Conservation (phyloP, 2,329 filamentous ascomycete genomes). For the Hortaea sp. region DNA sequence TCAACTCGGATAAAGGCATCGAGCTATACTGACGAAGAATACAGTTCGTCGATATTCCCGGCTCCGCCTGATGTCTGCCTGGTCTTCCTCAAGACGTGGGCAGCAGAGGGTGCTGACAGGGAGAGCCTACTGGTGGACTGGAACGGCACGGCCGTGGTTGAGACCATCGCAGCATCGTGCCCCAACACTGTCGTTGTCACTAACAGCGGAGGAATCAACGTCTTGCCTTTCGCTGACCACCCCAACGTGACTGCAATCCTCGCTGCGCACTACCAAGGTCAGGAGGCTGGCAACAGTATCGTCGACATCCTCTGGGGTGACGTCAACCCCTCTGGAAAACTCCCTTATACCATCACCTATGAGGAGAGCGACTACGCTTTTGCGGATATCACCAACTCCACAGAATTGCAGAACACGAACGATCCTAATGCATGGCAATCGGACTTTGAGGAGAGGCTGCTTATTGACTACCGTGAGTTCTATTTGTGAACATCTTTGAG, state of each 20-base stretch:
- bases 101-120: slow-evolving; percentile 37
- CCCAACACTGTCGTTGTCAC: slow-evolving; percentile 21
- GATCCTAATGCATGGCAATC: slow-evolving; percentile 29
- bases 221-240: slow-evolving; percentile 31
- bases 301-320: slow-evolving; percentile 19
- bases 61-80: slow-evolving; percentile 38
- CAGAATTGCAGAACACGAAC: slow-evolving; percentile 9
- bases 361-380: slow-evolving; percentile 17
- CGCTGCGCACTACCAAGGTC: slow-evolving; percentile 15
- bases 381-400: slow-evolving; percentile 28
- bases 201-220: slow-evolving; percentile 23
- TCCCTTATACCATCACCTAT: slow-evolving; percentile 19
- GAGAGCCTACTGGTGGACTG: slow-evolving; percentile 31
- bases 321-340: slow-evolving; percentile 16
- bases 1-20: too few relatives aligned
- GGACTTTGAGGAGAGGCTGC: slow-evolving; percentile 42
- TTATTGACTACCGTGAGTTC: slow-evolving; percentile 41
- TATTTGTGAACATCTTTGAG: too few relatives aligned
- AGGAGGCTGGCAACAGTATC: slow-evolving; percentile 16
- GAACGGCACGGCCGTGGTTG: slow-evolving; percentile 33
- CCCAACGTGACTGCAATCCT: slow-evolving; percentile 22
- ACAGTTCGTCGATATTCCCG: slow-evolving; percentile 30
- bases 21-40: neutral
- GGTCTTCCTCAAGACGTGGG: slow-evolving; percentile 51
- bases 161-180: slow-evolving; percentile 23